Conservation (phyloP, 1,284 basidiomycete species). For the Trametes sp. region DNA sequence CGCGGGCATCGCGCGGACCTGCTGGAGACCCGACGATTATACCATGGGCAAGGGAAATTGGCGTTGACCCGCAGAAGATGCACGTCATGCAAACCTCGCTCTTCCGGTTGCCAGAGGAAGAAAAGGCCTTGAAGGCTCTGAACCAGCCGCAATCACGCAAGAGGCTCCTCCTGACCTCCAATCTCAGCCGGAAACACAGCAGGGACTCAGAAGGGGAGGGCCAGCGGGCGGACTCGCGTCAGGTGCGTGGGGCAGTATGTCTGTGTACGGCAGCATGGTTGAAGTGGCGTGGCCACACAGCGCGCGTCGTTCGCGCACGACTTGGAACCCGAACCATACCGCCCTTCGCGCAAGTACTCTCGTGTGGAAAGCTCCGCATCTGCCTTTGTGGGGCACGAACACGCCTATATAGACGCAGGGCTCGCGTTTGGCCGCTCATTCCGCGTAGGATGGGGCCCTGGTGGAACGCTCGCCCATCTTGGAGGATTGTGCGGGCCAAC, state of each 20-base stretch:
- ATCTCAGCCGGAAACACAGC: constrained; percentile 70
- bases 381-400: constrained; percentile 68
- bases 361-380: constrained; percentile 73
- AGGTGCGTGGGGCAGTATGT: constrained; percentile 52
- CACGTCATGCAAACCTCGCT: constrained; percentile 92
- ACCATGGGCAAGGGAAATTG: constrained; percentile 74
- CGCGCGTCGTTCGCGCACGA: constrained; percentile 81
- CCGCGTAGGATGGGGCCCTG: constrained; percentile 90
- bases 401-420: constrained; percentile 80
- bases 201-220: constrained; percentile 79
- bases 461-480: constrained; percentile 79
- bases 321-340: constrained; percentile 65
- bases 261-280: constrained; percentile 20
- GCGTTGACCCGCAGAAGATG: constrained; percentile 83
- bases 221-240: constrained; percentile 66
- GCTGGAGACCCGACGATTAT: constrained; percentile 43
- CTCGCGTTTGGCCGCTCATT: constrained; percentile 89
- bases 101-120: constrained; percentile 79
- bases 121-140: constrained; percentile 61
- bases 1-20: constrained; percentile 41
- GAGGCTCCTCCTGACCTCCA: constrained; percentile 46
- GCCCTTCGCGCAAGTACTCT: constrained; percentile 76
- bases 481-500: constrained; percentile 72
- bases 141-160: constrained; percentile 49
- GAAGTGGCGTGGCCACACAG: constrained; percentile 45